These are phyloP conservation scores for Vanrija pseudolonga DNA, from an alignment of 1,284 basidiomycete species.

Conservation along the genomic window DNA sequence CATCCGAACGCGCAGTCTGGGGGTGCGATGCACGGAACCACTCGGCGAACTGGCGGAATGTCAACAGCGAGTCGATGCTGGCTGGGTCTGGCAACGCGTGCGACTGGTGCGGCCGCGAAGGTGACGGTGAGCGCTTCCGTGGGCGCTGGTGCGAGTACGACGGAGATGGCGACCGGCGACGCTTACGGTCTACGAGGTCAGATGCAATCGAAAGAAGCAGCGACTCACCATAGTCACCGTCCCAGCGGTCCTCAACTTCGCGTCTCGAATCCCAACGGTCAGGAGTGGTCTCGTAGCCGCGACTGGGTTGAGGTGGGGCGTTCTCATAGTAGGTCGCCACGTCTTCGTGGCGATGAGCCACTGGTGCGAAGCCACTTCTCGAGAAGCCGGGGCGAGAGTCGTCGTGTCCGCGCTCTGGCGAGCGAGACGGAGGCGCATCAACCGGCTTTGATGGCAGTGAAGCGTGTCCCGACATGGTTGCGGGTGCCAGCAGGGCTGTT, in stretches of 20 bases:
- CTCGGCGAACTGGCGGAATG: constrained; percentile 79
- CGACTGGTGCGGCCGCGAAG: constrained; percentile 3
- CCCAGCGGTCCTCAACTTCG: constrained; percentile 27
- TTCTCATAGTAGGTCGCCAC: constrained; percentile 6
- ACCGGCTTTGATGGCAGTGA: constrained; percentile 1
- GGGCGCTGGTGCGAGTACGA: constrained; percentile 55
- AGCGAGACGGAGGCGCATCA: constrained; percentile 2
- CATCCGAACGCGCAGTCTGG: constrained; percentile 57
- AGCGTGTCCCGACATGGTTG: constrained; percentile 5
- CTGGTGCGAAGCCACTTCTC: constrained; percentile 31
- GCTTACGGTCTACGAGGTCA: constrained; percentile 57
- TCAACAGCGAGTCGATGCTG: constrained; percentile 72
- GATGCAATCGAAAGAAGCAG: background rate
- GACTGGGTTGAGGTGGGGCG: constrained; percentile 1
- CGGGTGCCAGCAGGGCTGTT: too few species aligned
- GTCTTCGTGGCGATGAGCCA: constrained; percentile 32
- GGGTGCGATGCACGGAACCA: constrained; percentile 82
- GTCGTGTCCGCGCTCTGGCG: constrained; percentile 7
- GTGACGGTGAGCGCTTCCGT: constrained; percentile 31
- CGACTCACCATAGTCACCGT: constrained; percentile 36
- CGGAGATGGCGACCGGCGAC: constrained; percentile 80
- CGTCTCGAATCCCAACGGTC: constrained; percentile 7
- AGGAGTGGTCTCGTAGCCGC: background rate
- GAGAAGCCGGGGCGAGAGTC: constrained; percentile 22
- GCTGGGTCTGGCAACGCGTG: constrained; percentile 61